These are phyloP conservation scores for Aspergillus calidoustus DNA, from an alignment of 2,329 filamentous ascomycete genomes.

Conservation along the genomic window DNA sequence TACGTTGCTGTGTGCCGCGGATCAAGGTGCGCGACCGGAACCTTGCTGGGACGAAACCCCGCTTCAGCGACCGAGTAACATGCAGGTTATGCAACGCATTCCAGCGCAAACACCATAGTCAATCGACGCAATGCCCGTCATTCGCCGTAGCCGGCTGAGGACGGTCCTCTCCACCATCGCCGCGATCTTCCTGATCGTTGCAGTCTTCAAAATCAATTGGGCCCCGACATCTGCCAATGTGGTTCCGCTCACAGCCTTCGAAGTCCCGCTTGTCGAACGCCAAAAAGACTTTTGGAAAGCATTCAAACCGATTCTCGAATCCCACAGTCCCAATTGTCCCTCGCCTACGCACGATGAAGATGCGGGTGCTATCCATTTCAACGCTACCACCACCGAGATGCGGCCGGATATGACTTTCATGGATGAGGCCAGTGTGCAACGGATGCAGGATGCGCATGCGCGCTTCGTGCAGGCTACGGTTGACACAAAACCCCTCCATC, in stretches of 20 bases:
- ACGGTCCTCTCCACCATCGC: conserved; percentile 35
- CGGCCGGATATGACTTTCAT: conserved; percentile 43
- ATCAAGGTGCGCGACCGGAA: not conserved
- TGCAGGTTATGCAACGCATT: not conserved
- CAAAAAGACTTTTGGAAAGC: conserved; percentile 45
- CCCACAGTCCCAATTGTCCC: conserved; percentile 36
- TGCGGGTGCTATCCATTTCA: conserved; percentile 34
- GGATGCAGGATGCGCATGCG: conserved; percentile 46
- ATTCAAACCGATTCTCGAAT: conserved; percentile 40
- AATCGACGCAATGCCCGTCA: conserved; percentile 27
- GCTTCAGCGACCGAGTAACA: not conserved
- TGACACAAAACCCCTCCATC: conserved; percentile 34
- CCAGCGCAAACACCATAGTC: conserved; percentile 6
- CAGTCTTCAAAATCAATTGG: conserved; percentile 42
- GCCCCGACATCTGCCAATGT: conserved; percentile 38
- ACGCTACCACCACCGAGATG: conserved; percentile 33
- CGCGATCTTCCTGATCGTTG: conserved; percentile 37
- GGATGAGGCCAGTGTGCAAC: conserved; percentile 37
- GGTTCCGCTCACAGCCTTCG: conserved; percentile 39
- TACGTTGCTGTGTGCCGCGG: not conserved
- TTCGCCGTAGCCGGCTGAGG: conserved; percentile 35
- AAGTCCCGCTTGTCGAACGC: conserved; percentile 40
- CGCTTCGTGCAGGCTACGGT: conserved; percentile 44
- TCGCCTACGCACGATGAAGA: conserved; percentile 32
- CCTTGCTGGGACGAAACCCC: not conserved